Base-by-base conservation (phyloP, 1,284 basidiomycete species). In the Peniophora sp. region DNA sequence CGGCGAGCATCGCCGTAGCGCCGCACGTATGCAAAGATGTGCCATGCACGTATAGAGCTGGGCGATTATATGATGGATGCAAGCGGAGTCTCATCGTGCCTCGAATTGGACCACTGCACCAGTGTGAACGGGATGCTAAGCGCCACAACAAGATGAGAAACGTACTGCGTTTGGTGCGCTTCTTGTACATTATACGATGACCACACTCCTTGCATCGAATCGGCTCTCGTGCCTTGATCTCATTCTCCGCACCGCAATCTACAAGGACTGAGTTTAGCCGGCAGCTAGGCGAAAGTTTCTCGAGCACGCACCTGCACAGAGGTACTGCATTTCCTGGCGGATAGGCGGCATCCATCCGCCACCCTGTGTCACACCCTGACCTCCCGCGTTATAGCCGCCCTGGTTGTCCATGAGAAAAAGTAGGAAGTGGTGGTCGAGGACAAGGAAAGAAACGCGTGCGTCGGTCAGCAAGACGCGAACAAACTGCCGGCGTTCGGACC, bases 141-240 rank as follows among this genome's bases (percentile, higher is more conserved):
- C 51, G 42, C 49, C 37, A 45, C 12, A 41, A 47, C 34, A 23
- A 53, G 55, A 36, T 51, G 47, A 18, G 34, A 47, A n/a, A 83
- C 91, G 66, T 65, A 98, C 96, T 97, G 74, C 92, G 78, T 65
- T 85, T 92, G 18, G 95, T 97, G 60, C 96, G 75, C 70, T 97
- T 97, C 74, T 99, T 99, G 75, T 97, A 98, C 92, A 99, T 97
- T 67, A 99, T 95, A 56, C 96, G 85, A 68, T 97, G 96, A 2
- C 96, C 96, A 64, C 96, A 99, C 67, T 98, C 94, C 60, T 90
- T 81, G 72, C 96, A 99, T 52, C 96, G 86, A 60, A 98, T 97
- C 44, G 93, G 92, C 68, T 99, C 96, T 54, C 91, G 75, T n/a
- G 91, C 76, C 67, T 86, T 88, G 67, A 98, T 95, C 62, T 90